Percentiles rank a stretch among this genome's conserved stretches.
Conservation (phyloP, 768 basidiomycete species). For the Lentinus brumalis region DNA sequence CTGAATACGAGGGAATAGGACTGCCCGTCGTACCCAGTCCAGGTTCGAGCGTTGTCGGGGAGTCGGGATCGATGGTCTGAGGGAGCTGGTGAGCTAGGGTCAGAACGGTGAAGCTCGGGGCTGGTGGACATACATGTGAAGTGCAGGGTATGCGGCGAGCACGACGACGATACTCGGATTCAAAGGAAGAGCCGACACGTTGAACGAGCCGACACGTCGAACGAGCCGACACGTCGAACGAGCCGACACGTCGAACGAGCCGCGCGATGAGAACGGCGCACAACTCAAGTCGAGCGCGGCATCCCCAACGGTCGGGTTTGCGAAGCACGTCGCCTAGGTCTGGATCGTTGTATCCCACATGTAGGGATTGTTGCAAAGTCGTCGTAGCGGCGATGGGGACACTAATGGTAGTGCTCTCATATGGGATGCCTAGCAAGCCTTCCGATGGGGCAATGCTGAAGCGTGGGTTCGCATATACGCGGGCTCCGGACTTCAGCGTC, state of each 20-base stretch:
- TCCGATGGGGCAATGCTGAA: constrained; percentile 61
- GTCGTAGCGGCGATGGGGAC: constrained; percentile 47
- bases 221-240: too few relatives aligned
- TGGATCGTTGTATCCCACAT: constrained; percentile 80
- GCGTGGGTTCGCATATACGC: constrained; percentile 47
- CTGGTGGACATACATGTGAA: constrained; percentile 49
- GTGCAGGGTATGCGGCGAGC: constrained; percentile 89
- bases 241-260: constrained; percentile 76
- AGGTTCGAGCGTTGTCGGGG: constrained; percentile 53
- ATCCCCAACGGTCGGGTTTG: constrained; percentile 77
- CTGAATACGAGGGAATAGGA: constrained; percentile 85
- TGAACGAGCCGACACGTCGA: too few relatives aligned
- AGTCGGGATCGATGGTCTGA: constrained; percentile 73
- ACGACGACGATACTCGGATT: constrained; percentile 69
- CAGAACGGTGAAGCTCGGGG: constrained; percentile 55
- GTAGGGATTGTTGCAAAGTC: constrained; percentile 65
- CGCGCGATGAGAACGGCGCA: constrained; percentile 77
- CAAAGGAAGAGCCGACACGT: constrained; percentile 74
- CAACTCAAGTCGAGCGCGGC: constrained; percentile 60
- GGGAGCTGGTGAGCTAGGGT: constrained; percentile 78
- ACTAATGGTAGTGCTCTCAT: constrained; percentile 35
- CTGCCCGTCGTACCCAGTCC: constrained; percentile 74
- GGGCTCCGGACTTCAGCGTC: constrained; percentile 39
- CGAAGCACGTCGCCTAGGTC: constrained; percentile 91
- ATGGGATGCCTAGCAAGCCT: constrained; percentile 39